These are phyloP conservation scores for Trichodelitschia bisporula DNA, from an alignment of 495 filamentous ascomycete genomes.

Conservation along the genomic window DNA sequence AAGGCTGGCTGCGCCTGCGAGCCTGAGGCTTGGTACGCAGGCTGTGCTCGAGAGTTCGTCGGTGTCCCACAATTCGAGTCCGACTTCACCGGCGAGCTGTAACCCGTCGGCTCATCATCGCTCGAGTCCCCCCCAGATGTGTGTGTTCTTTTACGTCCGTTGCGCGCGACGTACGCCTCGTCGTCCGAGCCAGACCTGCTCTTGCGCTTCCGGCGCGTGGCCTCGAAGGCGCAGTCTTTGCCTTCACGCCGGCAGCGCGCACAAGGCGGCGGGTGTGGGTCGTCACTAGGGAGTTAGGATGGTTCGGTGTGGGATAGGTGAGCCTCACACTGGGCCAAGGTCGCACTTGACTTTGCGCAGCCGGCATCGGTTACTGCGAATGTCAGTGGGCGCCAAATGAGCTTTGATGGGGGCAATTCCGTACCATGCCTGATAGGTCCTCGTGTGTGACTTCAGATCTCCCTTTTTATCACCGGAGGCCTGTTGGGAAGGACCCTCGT, in stretches of 20 bases:
- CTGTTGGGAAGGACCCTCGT: too few species aligned
- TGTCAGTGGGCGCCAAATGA: not conserved
- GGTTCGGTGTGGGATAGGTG: too few species aligned
- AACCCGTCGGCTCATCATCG: not conserved
- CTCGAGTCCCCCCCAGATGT: too few species aligned
- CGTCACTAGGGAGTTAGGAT: too few species aligned
- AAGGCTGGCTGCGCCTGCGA: too few species aligned
- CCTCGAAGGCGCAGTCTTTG: conserved; percentile 92
- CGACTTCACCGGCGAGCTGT: too few species aligned
- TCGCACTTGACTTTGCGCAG: conserved; percentile 86
- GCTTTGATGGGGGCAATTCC: not conserved
- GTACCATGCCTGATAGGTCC: conserved; percentile 1
- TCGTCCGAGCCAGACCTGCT: conserved; percentile 29
- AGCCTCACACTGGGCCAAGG: conserved; percentile 78
- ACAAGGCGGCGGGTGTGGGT: conserved; percentile 82
- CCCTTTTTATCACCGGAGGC: too few species aligned
- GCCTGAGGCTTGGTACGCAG: too few species aligned
- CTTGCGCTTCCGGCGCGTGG: conserved; percentile 83
- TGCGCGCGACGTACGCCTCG: conserved; percentile 15
- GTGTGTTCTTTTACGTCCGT: conserved; percentile 14
- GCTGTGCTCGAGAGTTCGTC: too few species aligned
- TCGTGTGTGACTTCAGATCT: too few species aligned
- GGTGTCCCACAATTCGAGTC: too few species aligned
- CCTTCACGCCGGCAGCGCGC: conserved; percentile 77
- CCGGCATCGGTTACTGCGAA: conserved; percentile 45